These are phyloP conservation scores for Arthroderma uncinatum DNA, from an alignment of 2,329 filamentous ascomycete genomes.

Conservation along the genomic window DNA sequence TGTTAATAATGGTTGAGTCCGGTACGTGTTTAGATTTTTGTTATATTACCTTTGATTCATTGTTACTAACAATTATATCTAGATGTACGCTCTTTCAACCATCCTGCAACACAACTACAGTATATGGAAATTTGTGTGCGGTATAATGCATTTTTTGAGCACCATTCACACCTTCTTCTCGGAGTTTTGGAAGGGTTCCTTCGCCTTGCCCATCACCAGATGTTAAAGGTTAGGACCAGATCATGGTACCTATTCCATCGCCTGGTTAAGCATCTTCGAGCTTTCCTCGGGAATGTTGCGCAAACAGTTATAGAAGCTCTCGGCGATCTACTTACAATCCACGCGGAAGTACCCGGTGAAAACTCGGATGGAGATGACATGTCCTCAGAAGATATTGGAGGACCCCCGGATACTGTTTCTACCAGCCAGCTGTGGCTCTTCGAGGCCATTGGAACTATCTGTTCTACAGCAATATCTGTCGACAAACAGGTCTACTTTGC, in stretches of 20 bases:
- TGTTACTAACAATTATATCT: slow-evolving; percentile 1
- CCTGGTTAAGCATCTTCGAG: slow-evolving; percentile 75
- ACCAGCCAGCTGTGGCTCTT: slow-evolving; percentile 86
- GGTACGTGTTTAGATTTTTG: slow-evolving; percentile 43
- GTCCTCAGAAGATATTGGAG: slow-evolving; percentile 85
- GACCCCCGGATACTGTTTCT: slow-evolving; percentile 82
- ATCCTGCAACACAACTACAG: slow-evolving; percentile 84
- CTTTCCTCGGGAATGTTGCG: slow-evolving; percentile 76
- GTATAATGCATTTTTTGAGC: slow-evolving; percentile 86
- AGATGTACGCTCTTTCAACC: slow-evolving; percentile 76
- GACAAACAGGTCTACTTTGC: slow-evolving; percentile 83
- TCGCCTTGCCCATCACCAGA: slow-evolving; percentile 73
- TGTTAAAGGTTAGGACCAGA: slow-evolving; percentile 74
- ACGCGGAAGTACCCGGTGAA: slow-evolving; percentile 72
- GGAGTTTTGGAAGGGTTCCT: slow-evolving; percentile 87
- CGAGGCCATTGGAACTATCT: slow-evolving; percentile 86
- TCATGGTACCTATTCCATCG: slow-evolving; percentile 97
- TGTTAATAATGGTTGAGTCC: slow-evolving; percentile 89
- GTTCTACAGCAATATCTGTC: slow-evolving; percentile 62
- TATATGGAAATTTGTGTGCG: slow-evolving; percentile 98
- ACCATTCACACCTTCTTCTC: slow-evolving; percentile 67
- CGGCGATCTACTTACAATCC: slow-evolving; percentile 76
- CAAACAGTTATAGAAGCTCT: slow-evolving; percentile 87
- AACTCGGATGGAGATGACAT: slow-evolving; percentile 76
- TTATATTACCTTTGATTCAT: background rate